A percentile compares a stretch with the other conserved stretches of the same genome.
phyloP scores from a whole-genome alignment of 2,329 filamentous ascomycete species.

The Ascochyta viciae-villosae region DNA sequence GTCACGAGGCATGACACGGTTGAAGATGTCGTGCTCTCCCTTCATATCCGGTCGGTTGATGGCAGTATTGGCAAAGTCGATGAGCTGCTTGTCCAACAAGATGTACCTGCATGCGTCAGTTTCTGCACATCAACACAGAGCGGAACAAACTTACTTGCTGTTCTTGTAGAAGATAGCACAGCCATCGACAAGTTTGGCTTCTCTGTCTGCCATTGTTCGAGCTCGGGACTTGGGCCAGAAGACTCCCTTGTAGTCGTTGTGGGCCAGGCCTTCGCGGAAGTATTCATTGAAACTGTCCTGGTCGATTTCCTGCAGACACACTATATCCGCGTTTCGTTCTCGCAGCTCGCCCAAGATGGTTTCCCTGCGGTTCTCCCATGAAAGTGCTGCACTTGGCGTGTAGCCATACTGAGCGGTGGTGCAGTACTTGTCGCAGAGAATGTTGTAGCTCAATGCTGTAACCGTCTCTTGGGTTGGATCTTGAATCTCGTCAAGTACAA shows the following conservation, averaged over 20 bases:
- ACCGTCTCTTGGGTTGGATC: conserved; percentile 67
- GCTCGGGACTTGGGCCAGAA: conserved; percentile 91
- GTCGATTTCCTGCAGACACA: conserved; percentile 93
- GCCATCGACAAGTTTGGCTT: conserved; percentile 89
- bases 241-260: conserved; percentile 90
- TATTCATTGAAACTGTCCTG: conserved; percentile 90
- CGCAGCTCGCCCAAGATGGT: conserved; percentile 84
- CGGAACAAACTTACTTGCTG: conserved; percentile 68
- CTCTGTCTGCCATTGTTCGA: conserved; percentile 88
- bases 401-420: conserved; percentile 88
- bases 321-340: conserved; percentile 81
- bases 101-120: conserved; percentile 64
- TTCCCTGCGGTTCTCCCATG: conserved; percentile 86
- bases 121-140: neutral
- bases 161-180: conserved; percentile 97
- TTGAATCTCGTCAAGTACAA: conserved; percentile 71
- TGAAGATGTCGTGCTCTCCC: conserved; percentile 96
- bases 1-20: conserved; percentile 97
- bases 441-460: conserved; percentile 92
- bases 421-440: conserved; percentile 91
- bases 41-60: conserved; percentile 98
- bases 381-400: conserved; percentile 79
- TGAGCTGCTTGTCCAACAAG: conserved; percentile 88
- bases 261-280: conserved; percentile 84
- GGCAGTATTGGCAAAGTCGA: conserved; percentile 89